phyloP scores from a whole-genome alignment of 257 asterid genomes.

The Nicotiana paniculata region DNA sequence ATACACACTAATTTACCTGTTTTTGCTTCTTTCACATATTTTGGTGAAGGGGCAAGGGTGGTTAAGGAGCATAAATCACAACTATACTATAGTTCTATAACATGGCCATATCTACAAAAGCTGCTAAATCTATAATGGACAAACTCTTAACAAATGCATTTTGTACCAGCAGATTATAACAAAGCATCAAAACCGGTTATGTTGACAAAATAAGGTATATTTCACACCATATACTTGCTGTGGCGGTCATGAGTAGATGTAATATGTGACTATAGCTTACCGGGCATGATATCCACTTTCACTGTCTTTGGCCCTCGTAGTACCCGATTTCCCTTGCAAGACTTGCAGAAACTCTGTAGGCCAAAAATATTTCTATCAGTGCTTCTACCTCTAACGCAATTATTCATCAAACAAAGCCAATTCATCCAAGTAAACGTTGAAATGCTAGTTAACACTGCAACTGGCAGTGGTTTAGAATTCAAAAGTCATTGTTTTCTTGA shows the following conservation, averaged over 20 bases:
- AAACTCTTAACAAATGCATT: not conserved
- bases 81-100: not conserved
- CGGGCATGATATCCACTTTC: slow-evolving; percentile 74
- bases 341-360: slow-evolving; percentile 67
- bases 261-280: slow-evolving; percentile 24
- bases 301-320: slow-evolving; percentile 62
- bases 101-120: not conserved
- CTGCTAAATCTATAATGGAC: not conserved
- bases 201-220: not conserved
- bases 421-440: not conserved
- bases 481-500: not conserved
- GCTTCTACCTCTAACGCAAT: not conserved
- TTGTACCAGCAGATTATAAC: not conserved
- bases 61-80: not conserved
- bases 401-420: not conserved
- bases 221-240: not conserved
- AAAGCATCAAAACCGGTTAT: not conserved
- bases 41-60: not conserved
- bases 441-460: not conserved
- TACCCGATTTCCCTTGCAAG: slow-evolving; percentile 81
- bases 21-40: not conserved
- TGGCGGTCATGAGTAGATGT: not conserved
- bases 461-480: not conserved
- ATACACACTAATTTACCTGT: not conserved
- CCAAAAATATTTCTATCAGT: slow-evolving; percentile 2